Conservation (phyloP, 2,329 filamentous ascomycete genomes). For the Penicillium sp. region DNA sequence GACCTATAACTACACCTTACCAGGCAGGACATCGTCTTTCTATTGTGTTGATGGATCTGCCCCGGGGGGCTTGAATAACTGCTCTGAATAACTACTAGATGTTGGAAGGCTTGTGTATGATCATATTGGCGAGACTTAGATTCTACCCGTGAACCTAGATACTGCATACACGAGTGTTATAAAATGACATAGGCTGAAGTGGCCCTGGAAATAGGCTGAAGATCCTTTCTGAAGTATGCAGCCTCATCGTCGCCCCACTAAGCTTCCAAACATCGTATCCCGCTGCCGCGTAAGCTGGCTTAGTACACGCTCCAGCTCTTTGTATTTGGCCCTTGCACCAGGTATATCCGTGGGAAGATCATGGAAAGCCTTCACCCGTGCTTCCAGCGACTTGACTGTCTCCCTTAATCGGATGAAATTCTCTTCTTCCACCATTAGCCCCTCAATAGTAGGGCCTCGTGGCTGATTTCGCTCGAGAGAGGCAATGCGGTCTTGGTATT, state of each 20-base stretch:
- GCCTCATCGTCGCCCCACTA: constrained; percentile 50
- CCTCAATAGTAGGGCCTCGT: constrained; percentile 40
- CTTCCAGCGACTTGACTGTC: constrained; percentile 62
- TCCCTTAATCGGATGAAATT: constrained; percentile 56
- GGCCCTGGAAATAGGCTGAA: too few relatives aligned
- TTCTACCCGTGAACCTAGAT: too few relatives aligned
- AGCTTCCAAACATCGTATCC: constrained; percentile 68
- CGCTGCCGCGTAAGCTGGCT: constrained; percentile 57
- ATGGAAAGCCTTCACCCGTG: constrained; percentile 62
- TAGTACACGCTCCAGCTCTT: constrained; percentile 61
- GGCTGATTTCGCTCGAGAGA: constrained; percentile 34
- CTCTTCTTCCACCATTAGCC: constrained; percentile 56
- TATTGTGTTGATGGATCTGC: too few relatives aligned
- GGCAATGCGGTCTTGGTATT: constrained; percentile 57
- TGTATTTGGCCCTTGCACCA: constrained; percentile 65
- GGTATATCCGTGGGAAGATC: constrained; percentile 68
- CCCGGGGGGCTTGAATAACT: too few relatives aligned
- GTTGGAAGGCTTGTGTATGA: too few relatives aligned
- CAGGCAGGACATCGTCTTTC: too few relatives aligned
- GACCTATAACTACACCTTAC: too few relatives aligned
- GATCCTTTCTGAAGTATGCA: not conserved
- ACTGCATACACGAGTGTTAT: too few relatives aligned
- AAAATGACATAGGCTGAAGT: too few relatives aligned
- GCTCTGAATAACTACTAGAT: too few relatives aligned
- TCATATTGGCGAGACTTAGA: too few relatives aligned